Evolutionary conservation across 2,329 filamentous ascomycete genomes (phyloP), one percentile per base, ranked within the genome.

Genomic region (Aurifilum marmelostoma): DNA sequence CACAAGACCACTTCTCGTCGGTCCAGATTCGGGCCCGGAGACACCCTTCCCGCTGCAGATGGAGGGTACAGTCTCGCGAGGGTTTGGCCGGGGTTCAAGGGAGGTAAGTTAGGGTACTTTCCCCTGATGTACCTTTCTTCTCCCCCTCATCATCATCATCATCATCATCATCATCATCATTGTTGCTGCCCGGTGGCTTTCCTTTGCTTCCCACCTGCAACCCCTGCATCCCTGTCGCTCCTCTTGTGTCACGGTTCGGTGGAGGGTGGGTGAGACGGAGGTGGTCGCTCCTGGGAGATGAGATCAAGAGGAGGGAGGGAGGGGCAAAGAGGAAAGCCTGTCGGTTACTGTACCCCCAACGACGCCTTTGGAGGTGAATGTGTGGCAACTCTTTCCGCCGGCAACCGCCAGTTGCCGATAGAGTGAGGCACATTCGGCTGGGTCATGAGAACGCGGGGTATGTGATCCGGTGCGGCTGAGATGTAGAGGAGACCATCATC

Each of bases 61-160:
- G 81, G 90, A 92, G 71, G 96, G 96, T 32, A 88, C 91, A 67
- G 94, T 99, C 32, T 94, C 97, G 75, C 91, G 92, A 75, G 96
- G 96, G 43, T 98, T 98, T 79, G 95, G 96, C 56, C 88, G 96
- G 70, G 96, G 96, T 21, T 97, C 93, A 76, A 97, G 94, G 83
- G 94, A 97, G 82, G 92, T 94, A 78, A 69, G 81, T 77, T 56
- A 27, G 54, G 11, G 47, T 56, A 58, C 39, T 52, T 52, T 60
- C 32, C 18, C 37, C 47, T 18, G 43, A 58, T 39, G 60, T 34
- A 37, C 65, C 41, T 67, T 21, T 47, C 52, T 5, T 18, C 32
- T 21, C 39, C 1, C 27, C 37, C 9, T 65, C 21, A 29, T 43
- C 58, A 18, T 62, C 52, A 8, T n/a, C n/a, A 14, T 9, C 29